Evolutionary conservation across 257 asterid species (phyloP).

Genomic region (Osmanthus fragrans): DNA sequence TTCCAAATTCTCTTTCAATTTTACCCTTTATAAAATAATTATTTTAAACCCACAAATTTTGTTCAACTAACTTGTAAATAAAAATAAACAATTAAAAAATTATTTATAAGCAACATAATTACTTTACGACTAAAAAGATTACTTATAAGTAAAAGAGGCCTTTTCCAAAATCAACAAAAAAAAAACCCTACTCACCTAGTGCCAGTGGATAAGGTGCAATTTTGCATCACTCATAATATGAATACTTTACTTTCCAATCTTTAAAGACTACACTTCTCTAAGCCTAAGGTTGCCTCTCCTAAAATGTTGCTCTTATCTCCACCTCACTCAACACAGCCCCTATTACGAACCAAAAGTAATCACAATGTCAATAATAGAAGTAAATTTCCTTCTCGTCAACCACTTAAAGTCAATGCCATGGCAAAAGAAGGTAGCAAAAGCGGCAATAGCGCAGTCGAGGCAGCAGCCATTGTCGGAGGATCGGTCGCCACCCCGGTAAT

Average conservation of each 20-base stretch:
- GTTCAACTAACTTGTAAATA: too few species aligned
- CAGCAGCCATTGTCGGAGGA: slow-evolving; percentile 56
- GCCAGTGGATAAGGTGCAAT: slow-evolving; percentile 6
- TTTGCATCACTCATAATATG: neutral
- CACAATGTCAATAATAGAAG: slow-evolving; percentile 19
- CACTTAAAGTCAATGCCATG: slow-evolving; percentile 43
- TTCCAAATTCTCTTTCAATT: too few species aligned
- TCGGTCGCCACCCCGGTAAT: slow-evolving; percentile 68
- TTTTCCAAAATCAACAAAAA: neutral
- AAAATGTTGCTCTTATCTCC: slow-evolving; percentile 23
- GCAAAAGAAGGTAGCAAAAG: slow-evolving; percentile 48
- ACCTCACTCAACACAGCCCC: slow-evolving; percentile 7
- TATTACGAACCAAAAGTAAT: neutral
- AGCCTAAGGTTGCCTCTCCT: neutral
- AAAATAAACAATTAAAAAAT: too few species aligned
- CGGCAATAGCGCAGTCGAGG: slow-evolving; percentile 36
- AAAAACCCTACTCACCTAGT: neutral
- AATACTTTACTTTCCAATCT: neutral
- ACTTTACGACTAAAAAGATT: too few species aligned
- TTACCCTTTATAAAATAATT: too few species aligned
- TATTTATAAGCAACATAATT: too few species aligned
- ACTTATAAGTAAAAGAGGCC: too few species aligned
- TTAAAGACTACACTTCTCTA: neutral
- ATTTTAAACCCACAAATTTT: too few species aligned
- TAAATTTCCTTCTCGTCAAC: slow-evolving; percentile 22